These are phyloP conservation scores for Physcomitrium patens DNA, from an alignment of 225 moss, liverwort and hornwort genomes.

Conservation along the genomic window DNA sequence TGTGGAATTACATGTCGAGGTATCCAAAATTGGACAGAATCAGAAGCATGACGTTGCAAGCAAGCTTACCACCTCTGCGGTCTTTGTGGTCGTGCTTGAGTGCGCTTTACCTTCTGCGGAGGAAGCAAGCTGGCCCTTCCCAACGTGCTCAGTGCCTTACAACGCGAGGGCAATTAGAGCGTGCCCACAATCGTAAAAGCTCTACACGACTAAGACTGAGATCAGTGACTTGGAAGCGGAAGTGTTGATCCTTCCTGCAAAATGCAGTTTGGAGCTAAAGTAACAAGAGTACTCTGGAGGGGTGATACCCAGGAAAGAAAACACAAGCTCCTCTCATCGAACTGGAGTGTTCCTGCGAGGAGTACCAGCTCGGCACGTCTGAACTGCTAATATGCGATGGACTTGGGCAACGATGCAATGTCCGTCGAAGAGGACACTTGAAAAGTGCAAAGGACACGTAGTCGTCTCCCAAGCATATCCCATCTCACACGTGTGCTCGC, in stretches of 20 bases:
- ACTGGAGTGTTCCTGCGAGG: neutral
- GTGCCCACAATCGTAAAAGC: neutral
- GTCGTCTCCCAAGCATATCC: neutral
- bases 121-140: constrained; percentile 2
- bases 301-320: no score
- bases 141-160: constrained; percentile 6
- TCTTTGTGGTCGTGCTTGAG: neutral
- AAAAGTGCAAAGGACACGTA: neutral
- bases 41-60: neutral
- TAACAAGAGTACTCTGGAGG: no score
- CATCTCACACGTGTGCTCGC: neutral
- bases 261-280: no score
- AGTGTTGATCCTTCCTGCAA: neutral
- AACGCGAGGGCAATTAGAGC: neutral
- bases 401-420: neutral
- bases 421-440: neutral
- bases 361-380: neutral
- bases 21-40: neutral
- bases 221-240: neutral
- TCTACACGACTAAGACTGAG: no score
- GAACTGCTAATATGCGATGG: neutral
- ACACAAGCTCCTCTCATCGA: constrained; percentile 2
- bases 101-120: neutral
- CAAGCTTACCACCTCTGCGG: neutral
- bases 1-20: neutral